Conservation (phyloP, 352 stramenopile genomes). For the Phytopythium helicoides region DNA sequence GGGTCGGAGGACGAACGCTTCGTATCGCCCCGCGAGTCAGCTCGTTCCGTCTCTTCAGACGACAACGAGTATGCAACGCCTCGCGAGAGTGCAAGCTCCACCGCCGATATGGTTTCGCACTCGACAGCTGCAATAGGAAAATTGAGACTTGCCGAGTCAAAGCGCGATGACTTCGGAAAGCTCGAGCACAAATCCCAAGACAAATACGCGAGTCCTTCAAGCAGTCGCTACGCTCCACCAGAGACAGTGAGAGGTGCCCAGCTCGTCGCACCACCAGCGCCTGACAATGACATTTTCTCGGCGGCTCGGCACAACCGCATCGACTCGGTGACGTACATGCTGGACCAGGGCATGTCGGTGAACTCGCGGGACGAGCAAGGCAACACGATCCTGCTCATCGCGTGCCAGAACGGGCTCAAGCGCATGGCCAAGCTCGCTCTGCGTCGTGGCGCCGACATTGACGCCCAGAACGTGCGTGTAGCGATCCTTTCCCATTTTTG, state of each 20-base stretch:
- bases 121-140: not conserved
- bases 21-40: conserved; percentile 46
- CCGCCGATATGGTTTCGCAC: not conserved
- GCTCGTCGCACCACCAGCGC: conserved; percentile 13
- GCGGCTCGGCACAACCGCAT: conserved; percentile 80
- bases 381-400: conserved; percentile 86
- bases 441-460: conserved; percentile 84
- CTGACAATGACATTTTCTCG: conserved; percentile 86
- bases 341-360: conserved; percentile 80
- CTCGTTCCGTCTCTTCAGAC: conserved; percentile 61
- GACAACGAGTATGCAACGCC: conserved; percentile 59
- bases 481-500: not conserved
- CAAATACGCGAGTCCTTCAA: not conserved
- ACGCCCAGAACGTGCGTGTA: conserved; percentile 69
- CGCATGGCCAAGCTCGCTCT: conserved; percentile 85
- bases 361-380: conserved; percentile 76
- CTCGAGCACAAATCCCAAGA: conserved; percentile 27
- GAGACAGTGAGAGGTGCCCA: conserved; percentile 10
- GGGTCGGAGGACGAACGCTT: conserved; percentile 67
- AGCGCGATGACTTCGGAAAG: conserved; percentile 3
- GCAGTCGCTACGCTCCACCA: not conserved
- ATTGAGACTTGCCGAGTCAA: not conserved
- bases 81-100: conserved; percentile 25
- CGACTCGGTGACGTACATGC: conserved; percentile 81
- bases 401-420: conserved; percentile 92